Evolutionary conservation across 1,284 basidiomycete genomes (phyloP).

Genomic region (Heterobasidion parviporum): DNA sequence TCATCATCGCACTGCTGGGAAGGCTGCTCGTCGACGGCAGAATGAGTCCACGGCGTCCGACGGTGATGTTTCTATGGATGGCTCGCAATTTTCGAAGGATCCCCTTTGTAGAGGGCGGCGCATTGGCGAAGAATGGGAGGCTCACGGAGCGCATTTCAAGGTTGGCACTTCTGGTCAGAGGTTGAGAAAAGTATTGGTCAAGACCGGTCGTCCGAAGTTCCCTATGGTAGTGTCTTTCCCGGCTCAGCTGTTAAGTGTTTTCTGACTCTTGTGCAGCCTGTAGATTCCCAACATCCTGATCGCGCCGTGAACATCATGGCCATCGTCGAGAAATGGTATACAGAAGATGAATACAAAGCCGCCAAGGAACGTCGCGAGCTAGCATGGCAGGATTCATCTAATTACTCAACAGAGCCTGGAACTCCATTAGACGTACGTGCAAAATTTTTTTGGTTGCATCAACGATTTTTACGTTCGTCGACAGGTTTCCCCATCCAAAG

Average conservation of each 20-base stretch:
- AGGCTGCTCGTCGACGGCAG: slow-evolving; percentile 25
- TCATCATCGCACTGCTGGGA: slow-evolving; percentile 19
- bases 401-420: slow-evolving; percentile 27
- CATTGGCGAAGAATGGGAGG: slow-evolving; percentile 70
- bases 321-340: slow-evolving; percentile 67
- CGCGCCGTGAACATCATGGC: slow-evolving; percentile 56
- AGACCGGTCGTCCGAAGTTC: slow-evolving; percentile 58
- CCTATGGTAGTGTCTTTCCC: slow-evolving; percentile 48
- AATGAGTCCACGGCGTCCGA: slow-evolving; percentile 18
- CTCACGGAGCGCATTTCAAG: slow-evolving; percentile 58
- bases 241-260: slow-evolving; percentile 4
- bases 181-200: slow-evolving; percentile 58
- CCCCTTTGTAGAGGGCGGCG: slow-evolving; percentile 43
- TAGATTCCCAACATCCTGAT: slow-evolving; percentile 71
- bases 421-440: slow-evolving; percentile 26
- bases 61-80: slow-evolving; percentile 36
- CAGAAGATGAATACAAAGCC: slow-evolving; percentile 60
- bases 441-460: slow-evolving; percentile 6
- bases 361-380: slow-evolving; percentile 54
- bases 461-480: slow-evolving; percentile 11
- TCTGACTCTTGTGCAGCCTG: slow-evolving; percentile 37
- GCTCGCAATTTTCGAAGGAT: slow-evolving; percentile 35
- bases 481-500: slow-evolving; percentile 25
- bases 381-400: slow-evolving; percentile 51
- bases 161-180: slow-evolving; percentile 64